phyloP scores from a whole-genome alignment of 768 basidiomycete genomes.

The Boletus pseudo-olivaceus region DNA sequence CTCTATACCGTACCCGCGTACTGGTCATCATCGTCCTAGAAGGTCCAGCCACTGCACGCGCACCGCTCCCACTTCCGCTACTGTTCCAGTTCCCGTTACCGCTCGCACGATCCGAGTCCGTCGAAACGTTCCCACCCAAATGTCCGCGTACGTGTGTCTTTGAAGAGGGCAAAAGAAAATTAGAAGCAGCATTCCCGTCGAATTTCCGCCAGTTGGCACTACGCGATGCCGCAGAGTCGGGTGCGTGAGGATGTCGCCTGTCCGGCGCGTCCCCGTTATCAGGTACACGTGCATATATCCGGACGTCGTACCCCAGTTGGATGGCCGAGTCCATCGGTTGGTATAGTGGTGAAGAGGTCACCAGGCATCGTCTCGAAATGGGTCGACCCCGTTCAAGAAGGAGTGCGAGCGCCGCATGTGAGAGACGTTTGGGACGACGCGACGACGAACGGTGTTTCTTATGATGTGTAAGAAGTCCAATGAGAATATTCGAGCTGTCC shows the following conservation, averaged over 20 bases:
- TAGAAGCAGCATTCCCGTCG: constrained; percentile 4
- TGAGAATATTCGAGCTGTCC: constrained; percentile 79
- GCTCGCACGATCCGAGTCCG: constrained; percentile 24
- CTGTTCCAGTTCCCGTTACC: background rate
- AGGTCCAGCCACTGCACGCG: constrained; percentile 12
- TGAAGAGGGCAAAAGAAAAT: background rate
- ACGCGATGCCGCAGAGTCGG: constrained; percentile 15
- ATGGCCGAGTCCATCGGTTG: constrained; percentile 75
- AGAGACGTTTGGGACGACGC: constrained; percentile 51
- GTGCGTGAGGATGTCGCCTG: constrained; percentile 28
- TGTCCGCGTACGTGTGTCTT: constrained; percentile 16
- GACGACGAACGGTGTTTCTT: constrained; percentile 46
- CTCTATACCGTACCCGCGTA: constrained; percentile 62
- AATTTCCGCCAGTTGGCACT: constrained; percentile 22
- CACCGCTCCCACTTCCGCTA: constrained; percentile 4
- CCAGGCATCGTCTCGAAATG: constrained; percentile 69
- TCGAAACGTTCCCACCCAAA: constrained; percentile 22
- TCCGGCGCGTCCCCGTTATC: constrained; percentile 64
- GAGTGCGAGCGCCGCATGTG: constrained; percentile 72
- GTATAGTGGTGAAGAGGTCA: constrained; percentile 79
- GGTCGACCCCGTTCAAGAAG: constrained; percentile 81
- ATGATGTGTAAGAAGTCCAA: constrained; percentile 72
- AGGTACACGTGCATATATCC: constrained; percentile 67
- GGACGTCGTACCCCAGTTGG: constrained; percentile 71
- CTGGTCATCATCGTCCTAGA: constrained; percentile 18